Base-by-base conservation (phyloP, 352 stramenopile genomes). In the Phytophthora hybrid region DNA sequence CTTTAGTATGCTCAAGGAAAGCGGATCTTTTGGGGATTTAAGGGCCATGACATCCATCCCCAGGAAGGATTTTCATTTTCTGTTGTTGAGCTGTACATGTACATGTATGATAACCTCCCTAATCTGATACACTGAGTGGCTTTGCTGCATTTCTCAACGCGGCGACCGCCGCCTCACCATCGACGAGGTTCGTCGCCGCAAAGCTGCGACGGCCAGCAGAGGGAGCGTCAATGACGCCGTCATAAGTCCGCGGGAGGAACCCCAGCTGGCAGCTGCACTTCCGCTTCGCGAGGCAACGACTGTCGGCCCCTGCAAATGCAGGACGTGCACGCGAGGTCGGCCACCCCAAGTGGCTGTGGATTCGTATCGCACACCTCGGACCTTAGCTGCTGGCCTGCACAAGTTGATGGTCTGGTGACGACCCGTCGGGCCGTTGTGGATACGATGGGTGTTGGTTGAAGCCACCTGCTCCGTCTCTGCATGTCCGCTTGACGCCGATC, bases 401-500 rank as follows among this genome's bases (percentile, higher is more conserved):
- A 16, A 51, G 44, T 51, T 14, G 41, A n/a, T n/a, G n/a, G n/a
- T n/a, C n/a, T n/a, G 37, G 41, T 49, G 41, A 49, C 41, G 16
- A 49, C 16, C 41, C 41, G 41, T 21, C 10, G 7, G 34, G 34
- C 34, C 14, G 21, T 51, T 51, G 41, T 19, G 41, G 41, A 51
- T 51, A 19, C 41, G 7, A n/a, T n/a, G n/a, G n/a, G n/a, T n/a
- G 39, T 21, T 44, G 11, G 39, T 44, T 67, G 56, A 73, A 73
- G 66, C 66, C 51, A 63, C 66, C 26, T 64, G 66, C 26, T 59
- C 41, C 18, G 59, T 73, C 41, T 73, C 51, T 59, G 52, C 26
- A 19, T 51, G 41, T 11, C 14, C 5, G 32, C 7, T 54, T 32
- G 11, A 47, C 14, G 47, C 44, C 18, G 34, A 63, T 71, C 63